phyloP scores from a whole-genome alignment of 208 protist species.

The Acanthamoeba sp. region DNA sequence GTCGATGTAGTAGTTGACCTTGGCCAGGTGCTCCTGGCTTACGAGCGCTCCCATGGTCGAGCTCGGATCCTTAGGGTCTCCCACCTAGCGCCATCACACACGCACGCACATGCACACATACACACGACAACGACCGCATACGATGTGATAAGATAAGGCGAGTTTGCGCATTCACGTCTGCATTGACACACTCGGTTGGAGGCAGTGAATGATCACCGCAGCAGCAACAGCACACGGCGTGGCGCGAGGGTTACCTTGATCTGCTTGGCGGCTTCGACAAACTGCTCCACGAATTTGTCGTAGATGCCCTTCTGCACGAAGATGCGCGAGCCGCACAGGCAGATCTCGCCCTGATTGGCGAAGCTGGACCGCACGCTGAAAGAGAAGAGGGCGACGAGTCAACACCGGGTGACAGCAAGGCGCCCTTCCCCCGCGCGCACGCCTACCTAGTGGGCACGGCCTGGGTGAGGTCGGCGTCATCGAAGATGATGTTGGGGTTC shows the following conservation, averaged over 20 bases:
- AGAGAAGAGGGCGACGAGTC: background rate
- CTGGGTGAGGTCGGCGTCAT: slow-evolving; percentile 80
- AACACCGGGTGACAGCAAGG: background rate
- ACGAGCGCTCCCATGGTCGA: slow-evolving; percentile 83
- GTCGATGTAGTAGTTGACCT: slow-evolving; percentile 84
- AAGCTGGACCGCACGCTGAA: slow-evolving; percentile 77
- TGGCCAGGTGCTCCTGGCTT: slow-evolving; percentile 78
- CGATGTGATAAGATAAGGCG: background rate
- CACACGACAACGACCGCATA: too few species aligned
- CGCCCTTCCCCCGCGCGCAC: background rate
- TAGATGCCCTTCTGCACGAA: slow-evolving; percentile 90
- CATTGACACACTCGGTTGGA: too few species aligned
- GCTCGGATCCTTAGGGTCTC: slow-evolving; percentile 50
- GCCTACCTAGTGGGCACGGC: slow-evolving; percentile 50
- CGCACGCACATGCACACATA: too few species aligned
- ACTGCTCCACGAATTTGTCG: slow-evolving; percentile 88
- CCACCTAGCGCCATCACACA: slow-evolving; percentile 19
- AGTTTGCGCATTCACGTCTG: too few species aligned
- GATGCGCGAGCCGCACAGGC: slow-evolving; percentile 88
- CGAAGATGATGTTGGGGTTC: slow-evolving; percentile 90
- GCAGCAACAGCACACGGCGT: too few species aligned
- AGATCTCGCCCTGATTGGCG: slow-evolving; percentile 90
- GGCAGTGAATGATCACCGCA: too few species aligned
- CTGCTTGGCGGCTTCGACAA: slow-evolving; percentile 78
- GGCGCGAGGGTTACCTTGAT: slow-evolving; percentile 57